Evolutionary conservation across 179 eudicot genomes (phyloP), one percentile per base, ranked within the genome.

Genomic region (Beta lomatogona): DNA sequence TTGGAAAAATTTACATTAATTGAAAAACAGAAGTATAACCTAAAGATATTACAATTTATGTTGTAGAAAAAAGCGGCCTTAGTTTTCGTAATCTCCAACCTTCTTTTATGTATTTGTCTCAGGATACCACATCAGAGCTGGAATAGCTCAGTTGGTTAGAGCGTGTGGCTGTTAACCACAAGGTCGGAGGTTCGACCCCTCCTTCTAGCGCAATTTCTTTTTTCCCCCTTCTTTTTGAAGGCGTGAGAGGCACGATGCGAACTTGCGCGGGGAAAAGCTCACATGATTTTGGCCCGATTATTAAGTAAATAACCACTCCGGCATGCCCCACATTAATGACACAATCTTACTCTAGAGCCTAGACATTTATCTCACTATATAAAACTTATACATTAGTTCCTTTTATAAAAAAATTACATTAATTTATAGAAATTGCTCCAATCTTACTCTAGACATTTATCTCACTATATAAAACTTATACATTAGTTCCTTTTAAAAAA

Each of bases 151-250:
- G 97, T 83, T 89, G 95, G 97, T 83, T 93, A 93, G 94, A 93
- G 92, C 94, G 93, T 93, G 93, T 91, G 95, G 95, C 95, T 89
- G 91, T 91, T 93, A 93, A 94, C 97, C 95, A 93, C 92, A 94
- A 91, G 96, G 94, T 91, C 93, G 94, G 89, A 93, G 94, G 97
- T 93, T 93, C 94, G 73, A 93, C 46, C 97, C 96, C 94, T 94
- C 89, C 93, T 70, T 93, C 93, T 90, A 91, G 96, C 93, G 95
- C 3, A 36, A 36, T 36, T 36, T 25, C 28, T 25, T 22, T 54
- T 48, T 76, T 28, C 6, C 0, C 52, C 7, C 1, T 21, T 53
- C 2, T 25, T 25, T 7, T 31, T 9, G 15, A 44, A 11, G 14
- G 0, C 85, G 82, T 83, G 77, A 48, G 46, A 92, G 92, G 93